A percentile compares a stretch with the other conserved stretches of the same genome.
These are phyloP conservation scores for Aspergillus fischeri DNA, from an alignment of 2,329 filamentous ascomycete genomes.

Conservation along the genomic window DNA sequence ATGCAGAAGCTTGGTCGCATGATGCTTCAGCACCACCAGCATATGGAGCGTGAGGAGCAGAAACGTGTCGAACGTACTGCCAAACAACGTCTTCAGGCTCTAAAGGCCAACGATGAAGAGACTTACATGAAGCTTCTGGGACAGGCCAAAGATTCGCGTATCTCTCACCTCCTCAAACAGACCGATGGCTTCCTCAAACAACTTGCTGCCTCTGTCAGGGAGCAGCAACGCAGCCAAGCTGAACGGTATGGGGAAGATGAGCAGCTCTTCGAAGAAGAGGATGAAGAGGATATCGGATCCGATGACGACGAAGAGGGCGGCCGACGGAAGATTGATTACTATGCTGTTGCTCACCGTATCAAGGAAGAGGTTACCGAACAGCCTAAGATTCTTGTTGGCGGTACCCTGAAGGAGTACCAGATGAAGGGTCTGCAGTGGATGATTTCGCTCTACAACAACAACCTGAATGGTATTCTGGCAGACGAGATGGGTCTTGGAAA, in stretches of 20 bases:
- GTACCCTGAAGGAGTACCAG: slow-evolving; percentile 94
- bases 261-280: slow-evolving; percentile 54
- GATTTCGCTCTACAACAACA: slow-evolving; percentile 99
- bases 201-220: slow-evolving; percentile 88
- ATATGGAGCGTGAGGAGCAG: slow-evolving; percentile 98
- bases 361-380: slow-evolving; percentile 87
- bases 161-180: slow-evolving; percentile 92
- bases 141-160: slow-evolving; percentile 98
- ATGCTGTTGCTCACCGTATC: slow-evolving; percentile 92
- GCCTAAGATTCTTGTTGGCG: slow-evolving; percentile 82
- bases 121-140: slow-evolving; percentile 97
- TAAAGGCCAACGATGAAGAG: slow-evolving; percentile 99
- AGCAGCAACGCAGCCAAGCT: slow-evolving; percentile 79
- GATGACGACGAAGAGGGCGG: slow-evolving; percentile 61
- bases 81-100: slow-evolving; percentile 97
- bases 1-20: slow-evolving; percentile 81
- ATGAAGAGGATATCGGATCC: slow-evolving; percentile 63
- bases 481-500: slow-evolving; percentile 99
- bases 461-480: slow-evolving; percentile 95
- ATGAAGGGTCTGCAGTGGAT: slow-evolving; percentile 99
- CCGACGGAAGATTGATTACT: slow-evolving; percentile 88
- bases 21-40: slow-evolving; percentile 86
- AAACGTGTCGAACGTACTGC: slow-evolving; percentile 96
- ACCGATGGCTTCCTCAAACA: slow-evolving; percentile 97
- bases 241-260: slow-evolving; percentile 70